Conservation (phyloP, 192 early-diverging fungal genomes). For the Chytriomyces hyalinus region DNA sequence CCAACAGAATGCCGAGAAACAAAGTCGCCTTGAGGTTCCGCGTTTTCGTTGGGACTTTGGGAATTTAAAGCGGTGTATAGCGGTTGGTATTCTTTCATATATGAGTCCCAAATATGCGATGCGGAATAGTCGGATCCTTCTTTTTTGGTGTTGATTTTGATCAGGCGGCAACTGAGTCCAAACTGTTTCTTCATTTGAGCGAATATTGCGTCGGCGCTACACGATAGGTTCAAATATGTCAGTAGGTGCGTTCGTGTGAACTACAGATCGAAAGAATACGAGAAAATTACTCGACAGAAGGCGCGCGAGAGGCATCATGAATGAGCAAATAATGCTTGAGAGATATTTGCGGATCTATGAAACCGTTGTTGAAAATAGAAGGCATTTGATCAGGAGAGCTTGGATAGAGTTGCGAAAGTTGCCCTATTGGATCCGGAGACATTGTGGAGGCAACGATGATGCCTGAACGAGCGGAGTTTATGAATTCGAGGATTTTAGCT, state of each 20-base stretch:
- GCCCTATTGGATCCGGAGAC: conserved; percentile 75
- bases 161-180: conserved; percentile 64
- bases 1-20: conserved; percentile 1
- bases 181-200: conserved; percentile 70
- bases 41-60: conserved; percentile 21
- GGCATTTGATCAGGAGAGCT: conserved; percentile 39
- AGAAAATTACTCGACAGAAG: conserved; percentile 29
- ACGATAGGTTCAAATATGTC: background rate
- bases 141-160: conserved; percentile 64
- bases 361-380: conserved; percentile 69
- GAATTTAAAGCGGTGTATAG: conserved; percentile 36
- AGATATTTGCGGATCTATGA: conserved; percentile 79
- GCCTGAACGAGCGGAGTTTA: conserved; percentile 28
- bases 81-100: conserved; percentile 47
- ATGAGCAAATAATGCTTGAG: conserved; percentile 79
- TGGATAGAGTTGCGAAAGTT: conserved; percentile 61
- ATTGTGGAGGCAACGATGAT: conserved; percentile 68
- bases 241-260: background rate
- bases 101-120: conserved; percentile 54
- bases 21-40: background rate
- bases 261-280: background rate
- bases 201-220: conserved; percentile 65
- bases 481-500: background rate
- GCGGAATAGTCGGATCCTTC: conserved; percentile 28
- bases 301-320: conserved; percentile 73